These are phyloP conservation scores for Sungouiozyma ichnusensis DNA, from an alignment of 805 yeast genomes.

Conservation along the genomic window DNA sequence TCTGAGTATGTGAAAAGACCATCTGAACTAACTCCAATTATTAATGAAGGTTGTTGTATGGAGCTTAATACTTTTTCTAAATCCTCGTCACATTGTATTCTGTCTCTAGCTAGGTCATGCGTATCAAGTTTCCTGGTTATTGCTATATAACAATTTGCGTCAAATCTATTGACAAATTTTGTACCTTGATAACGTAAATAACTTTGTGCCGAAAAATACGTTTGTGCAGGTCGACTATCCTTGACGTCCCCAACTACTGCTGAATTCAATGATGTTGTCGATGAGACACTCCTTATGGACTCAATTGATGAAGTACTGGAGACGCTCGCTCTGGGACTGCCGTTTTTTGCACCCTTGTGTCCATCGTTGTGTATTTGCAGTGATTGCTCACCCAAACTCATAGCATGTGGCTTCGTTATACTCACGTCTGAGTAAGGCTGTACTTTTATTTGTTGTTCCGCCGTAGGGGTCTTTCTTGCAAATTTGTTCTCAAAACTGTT, in stretches of 20 bases:
- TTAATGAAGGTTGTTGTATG: conserved; percentile 63
- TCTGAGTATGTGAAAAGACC: conserved; percentile 88
- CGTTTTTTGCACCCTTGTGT: conserved; percentile 25
- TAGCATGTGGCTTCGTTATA: conserved; percentile 1
- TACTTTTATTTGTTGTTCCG: conserved; percentile 26
- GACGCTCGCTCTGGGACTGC: conserved; percentile 2
- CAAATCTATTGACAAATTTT: conserved; percentile 81
- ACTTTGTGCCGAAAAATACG: conserved; percentile 88
- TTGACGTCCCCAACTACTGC: conserved; percentile 14
- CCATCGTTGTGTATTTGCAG: conserved; percentile 91
- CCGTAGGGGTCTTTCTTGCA: conserved; percentile 67
- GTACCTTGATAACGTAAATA: conserved; percentile 90
- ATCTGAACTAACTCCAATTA: conserved; percentile 85
- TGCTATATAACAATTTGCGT: conserved; percentile 93
- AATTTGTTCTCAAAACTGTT: conserved; percentile 85
- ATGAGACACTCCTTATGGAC: conserved; percentile 23
- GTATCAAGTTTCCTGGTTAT: conserved; percentile 91
- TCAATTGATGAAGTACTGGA: conserved; percentile 15
- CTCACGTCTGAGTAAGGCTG: neutral
- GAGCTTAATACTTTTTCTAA: conserved; percentile 41
- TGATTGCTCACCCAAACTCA: conserved; percentile 46
- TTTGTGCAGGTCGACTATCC: conserved; percentile 32
- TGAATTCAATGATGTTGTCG: conserved; percentile 23
- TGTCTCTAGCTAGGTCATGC: conserved; percentile 81
- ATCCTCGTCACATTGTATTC: conserved; percentile 34